Conservation (phyloP, 176 grass and related monocot genomes). For the Melocanna baccifera region DNA sequence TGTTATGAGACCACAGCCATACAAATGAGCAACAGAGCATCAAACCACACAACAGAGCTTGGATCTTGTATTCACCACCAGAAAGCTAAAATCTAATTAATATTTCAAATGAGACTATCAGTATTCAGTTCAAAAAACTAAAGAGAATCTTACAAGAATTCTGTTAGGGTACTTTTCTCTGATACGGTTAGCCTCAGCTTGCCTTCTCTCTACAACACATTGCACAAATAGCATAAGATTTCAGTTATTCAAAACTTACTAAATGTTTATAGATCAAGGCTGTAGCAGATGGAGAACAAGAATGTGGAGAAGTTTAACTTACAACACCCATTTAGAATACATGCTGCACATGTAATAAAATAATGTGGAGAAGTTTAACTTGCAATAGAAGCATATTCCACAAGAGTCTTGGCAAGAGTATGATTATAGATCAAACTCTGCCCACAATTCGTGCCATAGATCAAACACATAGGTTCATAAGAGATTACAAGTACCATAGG, state of each 20-base stretch:
- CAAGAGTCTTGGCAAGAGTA: constrained; percentile 70
- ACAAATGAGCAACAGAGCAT: too few relatives aligned
- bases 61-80: constrained; percentile 3
- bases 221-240: not conserved
- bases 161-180: constrained; percentile 86
- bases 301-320: too few relatives aligned
- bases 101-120: too few relatives aligned
- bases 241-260: not conserved
- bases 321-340: not conserved
- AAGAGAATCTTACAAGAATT: constrained; percentile 69
- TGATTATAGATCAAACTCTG: constrained; percentile 55
- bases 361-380: constrained; percentile 31
- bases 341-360: not conserved
- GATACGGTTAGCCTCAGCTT: constrained; percentile 69
- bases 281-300: not conserved
- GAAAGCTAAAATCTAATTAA: constrained; percentile 21
- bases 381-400: constrained; percentile 93
- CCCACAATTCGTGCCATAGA: not conserved
- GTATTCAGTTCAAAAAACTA: too few relatives aligned
- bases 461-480: too few relatives aligned
- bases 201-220: constrained; percentile 71
- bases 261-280: not conserved
- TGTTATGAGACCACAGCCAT: too few relatives aligned
- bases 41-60: constrained; percentile 32
- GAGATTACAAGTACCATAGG: too few relatives aligned